Conservation (phyloP, 768 basidiomycete species). For the Tricholoma matsutake region DNA sequence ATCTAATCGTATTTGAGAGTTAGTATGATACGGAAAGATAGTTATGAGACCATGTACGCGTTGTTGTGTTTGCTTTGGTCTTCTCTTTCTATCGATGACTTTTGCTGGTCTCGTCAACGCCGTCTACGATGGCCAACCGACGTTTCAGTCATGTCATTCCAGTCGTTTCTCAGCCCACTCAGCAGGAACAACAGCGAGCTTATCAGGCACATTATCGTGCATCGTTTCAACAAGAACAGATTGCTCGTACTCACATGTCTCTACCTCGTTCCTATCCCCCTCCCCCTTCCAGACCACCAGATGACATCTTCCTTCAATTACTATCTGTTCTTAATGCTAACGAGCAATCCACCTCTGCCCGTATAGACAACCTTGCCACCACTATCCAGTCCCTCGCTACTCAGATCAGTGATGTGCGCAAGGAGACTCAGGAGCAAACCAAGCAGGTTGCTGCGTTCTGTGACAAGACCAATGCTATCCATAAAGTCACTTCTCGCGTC, state of each 20-base stretch:
- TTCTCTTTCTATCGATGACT: no score
- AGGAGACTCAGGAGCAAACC: constrained; percentile 8
- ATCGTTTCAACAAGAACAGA: no score
- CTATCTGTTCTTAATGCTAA: constrained; percentile 1
- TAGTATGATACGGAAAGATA: no score
- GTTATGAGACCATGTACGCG: no score
- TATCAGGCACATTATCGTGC: no score
- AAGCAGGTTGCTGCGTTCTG: constrained; percentile 7
- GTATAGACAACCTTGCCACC: constrained; percentile 10
- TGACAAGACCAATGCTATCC: constrained; percentile 8
- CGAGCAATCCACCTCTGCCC: constrained; percentile 3
- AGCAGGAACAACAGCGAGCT: no score
- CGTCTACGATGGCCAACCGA: no score
- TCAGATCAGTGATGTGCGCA: constrained; percentile 9
- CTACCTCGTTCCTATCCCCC: not conserved
- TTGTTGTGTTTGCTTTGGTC: not conserved
- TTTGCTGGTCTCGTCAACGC: no score
- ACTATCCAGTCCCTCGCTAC: constrained; percentile 5
- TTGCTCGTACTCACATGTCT: no score
- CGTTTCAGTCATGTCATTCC: no score
- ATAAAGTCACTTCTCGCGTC: constrained; percentile 9
- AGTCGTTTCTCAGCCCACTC: no score
- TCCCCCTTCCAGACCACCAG: not conserved
- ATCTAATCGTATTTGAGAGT: no score
- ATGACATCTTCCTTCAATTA: not conserved